A percentile compares a stretch with the other conserved stretches of the same genome.
Conservation (phyloP, 345 rosid species). For the Ceriops zippeliana region DNA sequence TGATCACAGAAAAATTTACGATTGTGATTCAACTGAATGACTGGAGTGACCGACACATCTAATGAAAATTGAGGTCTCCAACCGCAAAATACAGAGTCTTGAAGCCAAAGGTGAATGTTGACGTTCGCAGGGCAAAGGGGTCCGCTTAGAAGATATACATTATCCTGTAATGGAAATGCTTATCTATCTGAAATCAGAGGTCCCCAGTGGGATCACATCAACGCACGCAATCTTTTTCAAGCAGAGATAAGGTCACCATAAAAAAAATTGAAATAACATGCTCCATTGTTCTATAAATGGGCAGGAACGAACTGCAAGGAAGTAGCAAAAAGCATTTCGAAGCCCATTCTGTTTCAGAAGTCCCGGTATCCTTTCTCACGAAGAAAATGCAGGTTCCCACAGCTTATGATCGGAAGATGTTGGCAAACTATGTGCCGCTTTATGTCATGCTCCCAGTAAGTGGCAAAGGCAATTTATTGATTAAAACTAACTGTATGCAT, state of each 20-base stretch:
- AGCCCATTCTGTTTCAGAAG: not conserved
- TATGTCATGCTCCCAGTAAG: slow-evolving; percentile 91
- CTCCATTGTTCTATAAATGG: slow-evolving; percentile 9
- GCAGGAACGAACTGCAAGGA: not conserved
- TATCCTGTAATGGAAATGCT: not conserved
- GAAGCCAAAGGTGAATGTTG: too few species aligned
- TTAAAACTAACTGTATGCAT: not conserved
- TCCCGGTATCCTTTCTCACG: not conserved
- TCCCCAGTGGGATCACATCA: not conserved
- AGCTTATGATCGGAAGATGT: slow-evolving; percentile 38
- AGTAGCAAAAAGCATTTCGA: not conserved
- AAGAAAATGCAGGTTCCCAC: slow-evolving; percentile 36
- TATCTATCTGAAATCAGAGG: not conserved
- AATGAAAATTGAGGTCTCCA: too few species aligned
- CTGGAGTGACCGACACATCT: not conserved
- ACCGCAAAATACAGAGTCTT: too few species aligned
- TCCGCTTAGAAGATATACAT: not conserved
- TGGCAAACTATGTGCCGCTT: slow-evolving; percentile 68
- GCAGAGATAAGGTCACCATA: slow-evolving; percentile 4
- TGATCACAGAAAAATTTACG: slow-evolving; percentile 12
- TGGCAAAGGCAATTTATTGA: not conserved
- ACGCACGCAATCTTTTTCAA: not conserved
- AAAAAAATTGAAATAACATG: not conserved
- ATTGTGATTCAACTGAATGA: not conserved
- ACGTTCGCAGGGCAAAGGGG: not conserved